phyloP scores from a whole-genome alignment of 305 asterid genomes.

The Solanum hybrid region DNA sequence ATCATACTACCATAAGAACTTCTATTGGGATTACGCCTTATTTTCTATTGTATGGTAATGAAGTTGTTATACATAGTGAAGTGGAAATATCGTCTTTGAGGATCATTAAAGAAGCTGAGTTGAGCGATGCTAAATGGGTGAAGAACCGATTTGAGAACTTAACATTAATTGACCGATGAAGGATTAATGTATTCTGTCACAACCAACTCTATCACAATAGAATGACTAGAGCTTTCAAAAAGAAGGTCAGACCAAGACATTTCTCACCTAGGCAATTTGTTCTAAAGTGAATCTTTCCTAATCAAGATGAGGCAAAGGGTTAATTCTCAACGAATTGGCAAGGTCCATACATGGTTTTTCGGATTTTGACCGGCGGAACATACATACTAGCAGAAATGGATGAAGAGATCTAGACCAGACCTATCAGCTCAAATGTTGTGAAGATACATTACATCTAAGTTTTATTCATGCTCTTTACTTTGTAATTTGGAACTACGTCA shows the following conservation, averaged over 20 bases:
- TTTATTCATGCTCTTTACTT: neutral
- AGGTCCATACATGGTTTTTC: neutral
- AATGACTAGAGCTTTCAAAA: neutral
- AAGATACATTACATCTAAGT: neutral
- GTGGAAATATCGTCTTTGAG: neutral
- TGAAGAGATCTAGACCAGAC: neutral
- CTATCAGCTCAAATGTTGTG: neutral
- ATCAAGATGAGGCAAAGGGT: neutral
- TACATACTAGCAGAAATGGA: neutral
- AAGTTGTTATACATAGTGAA: neutral
- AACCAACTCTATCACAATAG: neutral
- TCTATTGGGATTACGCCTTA: neutral
- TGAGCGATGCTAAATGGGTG: neutral
- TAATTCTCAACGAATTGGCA: neutral
- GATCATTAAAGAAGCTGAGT: no score
- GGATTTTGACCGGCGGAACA: neutral
- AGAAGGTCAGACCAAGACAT: neutral
- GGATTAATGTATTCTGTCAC: neutral
- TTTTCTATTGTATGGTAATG: neutral
- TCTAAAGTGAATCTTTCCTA: no score
- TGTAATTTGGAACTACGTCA: neutral
- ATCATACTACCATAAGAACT: neutral
- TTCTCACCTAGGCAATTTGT: neutral
- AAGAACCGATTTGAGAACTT: no score
- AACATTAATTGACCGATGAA: neutral